Evolutionary conservation across 345 rosid genomes (phyloP), one percentile per base, ranked within the genome.

Genomic region (Rhodamnia argentea): DNA sequence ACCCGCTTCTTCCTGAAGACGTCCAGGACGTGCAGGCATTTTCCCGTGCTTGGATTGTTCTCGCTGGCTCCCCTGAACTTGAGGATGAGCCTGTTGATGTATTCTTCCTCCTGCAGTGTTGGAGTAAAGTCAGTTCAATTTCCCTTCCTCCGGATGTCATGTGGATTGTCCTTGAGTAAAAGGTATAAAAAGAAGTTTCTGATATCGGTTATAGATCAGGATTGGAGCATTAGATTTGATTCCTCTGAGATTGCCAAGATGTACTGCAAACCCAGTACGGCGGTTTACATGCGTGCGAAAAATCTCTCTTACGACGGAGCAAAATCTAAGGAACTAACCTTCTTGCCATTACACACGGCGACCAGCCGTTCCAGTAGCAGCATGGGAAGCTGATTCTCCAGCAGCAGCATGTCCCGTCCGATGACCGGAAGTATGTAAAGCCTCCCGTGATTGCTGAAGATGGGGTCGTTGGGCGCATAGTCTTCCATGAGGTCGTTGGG

Each of bases 351-450:
- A 42, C 85, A 91, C 18, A 89, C 86, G 22, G 89, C 85, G 52
- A 87, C 27, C 40, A 93, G 87, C 86, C 47, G 86, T n/a, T 88
- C 82, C 37, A 93, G 88, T 47, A 92, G 82, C 8, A 88, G 57
- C 87, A 89, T 87, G 10, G 93, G 95, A 82, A 93, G 78, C 64
- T 93, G 95, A 84, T 93, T 93, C 84, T 92, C 93, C 9, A 93
- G 90, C 94, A 93, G 87, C 27, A 93, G 42, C 95, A 91, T 93
- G 75, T 93, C 95, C 13, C 92, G 84, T 3, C 87, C 70, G 82
- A 93, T 87, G 87, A 82, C 88, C 0, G 94, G 94, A 83, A 89
- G 54, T 5, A 91, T 86, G 76, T 88, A 82, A 47, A 93, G 86
- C 86, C 84, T 89, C 58, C 95, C 94, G 54, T 90, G 93, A 52